These are phyloP conservation scores for Mortierella sp. DNA, from an alignment of 371 early-diverging fungal species.

Conservation along the genomic window DNA sequence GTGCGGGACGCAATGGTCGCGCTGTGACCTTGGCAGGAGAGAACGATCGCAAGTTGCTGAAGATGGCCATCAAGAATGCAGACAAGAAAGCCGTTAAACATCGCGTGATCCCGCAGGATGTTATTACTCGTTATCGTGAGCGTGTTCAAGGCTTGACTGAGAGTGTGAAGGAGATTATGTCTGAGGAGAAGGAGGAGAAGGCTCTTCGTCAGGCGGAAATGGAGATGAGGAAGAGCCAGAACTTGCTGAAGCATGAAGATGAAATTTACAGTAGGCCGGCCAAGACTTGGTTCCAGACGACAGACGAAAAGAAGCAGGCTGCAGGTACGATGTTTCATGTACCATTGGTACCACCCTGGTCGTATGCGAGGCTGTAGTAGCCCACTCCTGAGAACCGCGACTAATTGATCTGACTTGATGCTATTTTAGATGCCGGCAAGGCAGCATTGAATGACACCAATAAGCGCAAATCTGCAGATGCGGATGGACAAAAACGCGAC, in stretches of 20 bases:
- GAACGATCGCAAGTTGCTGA: constrained; percentile 91
- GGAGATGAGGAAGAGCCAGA: constrained; percentile 87
- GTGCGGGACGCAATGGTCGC: constrained; percentile 92
- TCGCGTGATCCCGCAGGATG: constrained; percentile 83
- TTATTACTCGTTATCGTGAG: constrained; percentile 78
- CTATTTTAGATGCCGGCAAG: constrained; percentile 39
- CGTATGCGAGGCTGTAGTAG: no score
- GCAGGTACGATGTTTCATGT: constrained; percentile 25
- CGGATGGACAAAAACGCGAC: constrained; percentile 64
- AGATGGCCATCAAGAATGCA: constrained; percentile 90
- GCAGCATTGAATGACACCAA: constrained; percentile 56
- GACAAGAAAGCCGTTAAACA: constrained; percentile 81
- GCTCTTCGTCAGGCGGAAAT: constrained; percentile 84
- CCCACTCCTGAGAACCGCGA: background rate
- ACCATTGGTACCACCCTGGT: no score
- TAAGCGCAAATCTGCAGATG: constrained; percentile 48
- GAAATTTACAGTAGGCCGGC: constrained; percentile 93
- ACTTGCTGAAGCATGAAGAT: constrained; percentile 82
- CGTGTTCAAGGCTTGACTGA: constrained; percentile 71
- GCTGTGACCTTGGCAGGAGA: constrained; percentile 91
- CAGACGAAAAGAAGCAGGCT: constrained; percentile 64
- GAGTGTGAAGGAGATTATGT: constrained; percentile 81
- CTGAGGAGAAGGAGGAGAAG: constrained; percentile 89
- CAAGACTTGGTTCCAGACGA: constrained; percentile 93
- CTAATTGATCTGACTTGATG: background rate